These are phyloP conservation scores for Pyronema omphalodes DNA, from an alignment of 495 filamentous ascomycete genomes.

Conservation along the genomic window DNA sequence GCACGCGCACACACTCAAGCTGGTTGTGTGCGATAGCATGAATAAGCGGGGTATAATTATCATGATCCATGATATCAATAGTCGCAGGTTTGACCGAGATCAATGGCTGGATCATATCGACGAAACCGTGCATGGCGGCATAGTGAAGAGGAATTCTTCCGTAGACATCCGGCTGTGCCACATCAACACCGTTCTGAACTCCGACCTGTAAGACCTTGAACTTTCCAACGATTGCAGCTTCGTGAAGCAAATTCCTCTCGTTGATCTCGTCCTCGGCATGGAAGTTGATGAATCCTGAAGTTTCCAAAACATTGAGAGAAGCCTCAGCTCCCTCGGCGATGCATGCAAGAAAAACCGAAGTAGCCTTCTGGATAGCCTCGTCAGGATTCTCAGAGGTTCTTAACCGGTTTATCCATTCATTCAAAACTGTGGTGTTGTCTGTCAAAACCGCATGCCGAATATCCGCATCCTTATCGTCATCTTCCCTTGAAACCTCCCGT, in stretches of 20 bases:
- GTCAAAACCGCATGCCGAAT: slow-evolving; percentile 69
- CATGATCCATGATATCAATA: slow-evolving; percentile 74
- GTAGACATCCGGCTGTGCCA: slow-evolving; percentile 73
- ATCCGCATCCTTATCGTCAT: slow-evolving; percentile 71
- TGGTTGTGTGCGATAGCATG: slow-evolving; percentile 82
- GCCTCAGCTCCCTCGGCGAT: slow-evolving; percentile 70
- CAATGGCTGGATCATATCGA: slow-evolving; percentile 64
- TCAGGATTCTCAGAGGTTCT: slow-evolving; percentile 27
- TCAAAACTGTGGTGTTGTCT: slow-evolving; percentile 44
- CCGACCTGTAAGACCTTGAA: slow-evolving; percentile 56
- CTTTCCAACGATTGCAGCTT: slow-evolving; percentile 80
- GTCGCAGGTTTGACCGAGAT: slow-evolving; percentile 40
- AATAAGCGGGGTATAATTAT: slow-evolving; percentile 92
- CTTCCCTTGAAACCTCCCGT: slow-evolving; percentile 49
- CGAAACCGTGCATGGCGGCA: slow-evolving; percentile 79
- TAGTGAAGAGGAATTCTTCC: slow-evolving; percentile 89
- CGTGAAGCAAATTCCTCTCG: slow-evolving; percentile 85
- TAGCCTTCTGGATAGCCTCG: slow-evolving; percentile 52
- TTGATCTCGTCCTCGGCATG: slow-evolving; percentile 92
- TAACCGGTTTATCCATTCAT: slow-evolving; percentile 44
- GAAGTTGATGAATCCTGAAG: slow-evolving; percentile 66
- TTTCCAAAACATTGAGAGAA: slow-evolving; percentile 54
- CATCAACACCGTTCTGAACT: slow-evolving; percentile 49
- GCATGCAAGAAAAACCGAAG: slow-evolving; percentile 70
- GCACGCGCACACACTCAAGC: slow-evolving; percentile 52